A percentile compares a stretch with the other conserved stretches of the same genome.
These are phyloP conservation scores for Ricinus communis DNA, from an alignment of 345 rosid genomes.

Conservation along the genomic window DNA sequence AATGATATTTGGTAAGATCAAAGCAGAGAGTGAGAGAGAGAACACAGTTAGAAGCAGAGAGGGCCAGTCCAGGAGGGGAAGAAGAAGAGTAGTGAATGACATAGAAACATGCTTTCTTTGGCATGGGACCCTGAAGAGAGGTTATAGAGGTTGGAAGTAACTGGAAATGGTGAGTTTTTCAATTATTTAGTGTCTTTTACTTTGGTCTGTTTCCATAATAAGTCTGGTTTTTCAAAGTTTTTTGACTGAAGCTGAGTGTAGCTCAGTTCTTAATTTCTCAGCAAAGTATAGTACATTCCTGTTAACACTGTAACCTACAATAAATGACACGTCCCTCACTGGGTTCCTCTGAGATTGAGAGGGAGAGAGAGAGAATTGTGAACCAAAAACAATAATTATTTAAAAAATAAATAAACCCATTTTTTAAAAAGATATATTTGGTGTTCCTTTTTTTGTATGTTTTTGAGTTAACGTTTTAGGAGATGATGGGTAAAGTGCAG, in stretches of 20 bases:
- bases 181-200: slow-evolving; percentile 12
- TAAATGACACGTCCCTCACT: slow-evolving; percentile 35
- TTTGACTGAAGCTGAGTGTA: slow-evolving; percentile 28
- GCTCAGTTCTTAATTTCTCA: slow-evolving; percentile 9
- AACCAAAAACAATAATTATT: no score
- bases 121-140: slow-evolving; percentile 18
- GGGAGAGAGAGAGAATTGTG: slow-evolving; percentile 6
- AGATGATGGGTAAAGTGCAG: slow-evolving; percentile 14
- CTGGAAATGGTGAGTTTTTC: slow-evolving; percentile 21
- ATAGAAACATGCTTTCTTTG: slow-evolving; percentile 20
- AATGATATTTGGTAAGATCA: neutral
- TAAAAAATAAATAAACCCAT: neutral
- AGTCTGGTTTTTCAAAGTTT: slow-evolving; percentile 26
- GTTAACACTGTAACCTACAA: slow-evolving; percentile 25
- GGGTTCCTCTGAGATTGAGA: slow-evolving; percentile 1
- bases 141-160: slow-evolving; percentile 6
- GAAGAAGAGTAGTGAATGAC: slow-evolving; percentile 5
- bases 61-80: neutral
- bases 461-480: slow-evolving; percentile 13
- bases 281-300: slow-evolving; percentile 34
- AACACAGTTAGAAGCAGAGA: neutral
- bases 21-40: neutral
- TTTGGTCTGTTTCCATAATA: slow-evolving; percentile 20
- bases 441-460: neutral
- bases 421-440: no score